A percentile compares a stretch with the other conserved stretches of the same genome.
Evolutionary conservation across 768 basidiomycete species (phyloP).

Genomic region (Dacryopinax spathularia): DNA sequence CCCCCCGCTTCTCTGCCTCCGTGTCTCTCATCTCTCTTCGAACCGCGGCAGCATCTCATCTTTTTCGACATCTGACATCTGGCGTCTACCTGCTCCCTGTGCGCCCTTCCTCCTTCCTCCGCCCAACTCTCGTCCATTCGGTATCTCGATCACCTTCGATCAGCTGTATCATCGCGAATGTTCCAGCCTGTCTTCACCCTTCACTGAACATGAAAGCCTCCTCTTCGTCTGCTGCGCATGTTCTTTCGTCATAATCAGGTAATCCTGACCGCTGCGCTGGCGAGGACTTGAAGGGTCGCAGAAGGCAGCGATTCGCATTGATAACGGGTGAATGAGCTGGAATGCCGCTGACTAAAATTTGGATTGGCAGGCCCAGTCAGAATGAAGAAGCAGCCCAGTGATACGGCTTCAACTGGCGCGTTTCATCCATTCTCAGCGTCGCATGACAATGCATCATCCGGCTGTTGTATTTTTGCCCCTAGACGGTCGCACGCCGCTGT

Average conservation of each 20-base stretch:
- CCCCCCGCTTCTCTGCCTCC: conserved; percentile 4
- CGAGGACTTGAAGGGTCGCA: not conserved
- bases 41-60: conserved; percentile 7
- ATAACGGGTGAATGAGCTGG: not conserved
- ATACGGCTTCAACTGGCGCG: not conserved
- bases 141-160: not conserved
- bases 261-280: not conserved
- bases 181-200: not conserved
- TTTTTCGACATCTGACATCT: conserved; percentile 4
- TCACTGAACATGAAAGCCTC: not conserved
- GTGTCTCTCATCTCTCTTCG: conserved; percentile 8
- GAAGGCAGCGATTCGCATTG: not conserved
- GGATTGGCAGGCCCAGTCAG: not conserved
- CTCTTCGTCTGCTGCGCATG: not conserved
- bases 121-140: not conserved
- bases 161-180: conserved; percentile 4
- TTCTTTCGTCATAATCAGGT: not conserved
- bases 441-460: not conserved
- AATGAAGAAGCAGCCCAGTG: not conserved
- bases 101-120: not conserved
- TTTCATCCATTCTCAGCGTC: not conserved
- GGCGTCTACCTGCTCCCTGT: conserved; percentile 8
- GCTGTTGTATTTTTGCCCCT: not conserved
- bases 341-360: not conserved
- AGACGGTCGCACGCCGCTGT: not conserved